Evolutionary conservation across 306 rosid species (phyloP), one percentile per base, ranked within the genome.

Genomic region (Boehmeria nivea): DNA sequence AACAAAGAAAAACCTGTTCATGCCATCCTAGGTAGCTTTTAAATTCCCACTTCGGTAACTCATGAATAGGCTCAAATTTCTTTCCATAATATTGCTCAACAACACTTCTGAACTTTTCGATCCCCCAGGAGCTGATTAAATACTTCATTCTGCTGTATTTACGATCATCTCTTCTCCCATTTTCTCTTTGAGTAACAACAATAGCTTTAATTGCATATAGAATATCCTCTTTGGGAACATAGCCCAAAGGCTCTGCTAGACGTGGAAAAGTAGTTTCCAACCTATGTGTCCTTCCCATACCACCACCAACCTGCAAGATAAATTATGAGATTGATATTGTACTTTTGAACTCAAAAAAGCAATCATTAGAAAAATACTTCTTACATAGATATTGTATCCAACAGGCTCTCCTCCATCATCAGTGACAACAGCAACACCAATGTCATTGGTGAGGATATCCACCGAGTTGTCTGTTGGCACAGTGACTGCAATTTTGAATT

Each of bases 231-330:
- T 93, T 93, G 2, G 96, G 96, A 28, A 93, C 94, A 57, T 76
- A 93, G 22, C 99, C 99, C 52, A 93, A 39, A 20, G 99, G 95
- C 51, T 87, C 95, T 19, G 81, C 93, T 46, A 93, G 69, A 45
- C 95, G 99, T 43, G 99, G 81, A 46, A 93, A 93, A 46, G 99
- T 93, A 51, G 77, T 51, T 54, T 85, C 99, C 63, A 77, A 2
- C 81, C 99, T 85, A 66, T 85, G 99, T 25, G 99, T 83, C 66
- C 99, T 93, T 83, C 99, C 99, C 99, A 93, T 93, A 44, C 99
- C 99, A 42, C 99, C 99, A 65, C 99, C 99, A 75, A 93, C 99
- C 99, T 93, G 84, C 67, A 75, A 60, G 24, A 61, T 13, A 18
- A 68, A 61, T 45, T 50, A 49, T 55, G 66, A 52, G 51, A 54